A percentile compares a stretch with the other conserved stretches of the same genome.
phyloP scores from a whole-genome alignment of 352 stramenopile species.

The Bremia lactucae region DNA sequence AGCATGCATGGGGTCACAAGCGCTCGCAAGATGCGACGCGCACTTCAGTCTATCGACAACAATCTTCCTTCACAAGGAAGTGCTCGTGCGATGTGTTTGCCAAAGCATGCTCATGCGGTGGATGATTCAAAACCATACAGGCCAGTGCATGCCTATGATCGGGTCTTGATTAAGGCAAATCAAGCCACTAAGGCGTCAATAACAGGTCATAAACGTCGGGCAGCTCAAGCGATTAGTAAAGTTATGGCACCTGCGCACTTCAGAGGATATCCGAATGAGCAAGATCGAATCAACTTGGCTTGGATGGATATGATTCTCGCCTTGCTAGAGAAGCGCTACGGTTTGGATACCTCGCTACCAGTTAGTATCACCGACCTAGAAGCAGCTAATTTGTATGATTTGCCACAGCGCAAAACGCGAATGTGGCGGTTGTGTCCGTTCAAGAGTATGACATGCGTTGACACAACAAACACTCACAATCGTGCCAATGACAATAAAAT shows the following conservation, averaged over 20 bases:
- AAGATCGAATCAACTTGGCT: slow-evolving; percentile 52
- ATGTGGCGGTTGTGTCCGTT: too few relatives aligned
- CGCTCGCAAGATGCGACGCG: slow-evolving; percentile 7
- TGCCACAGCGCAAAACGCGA: slow-evolving; percentile 18
- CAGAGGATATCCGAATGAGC: neutral
- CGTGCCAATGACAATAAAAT: slow-evolving; percentile 1
- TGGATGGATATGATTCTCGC: slow-evolving; percentile 81
- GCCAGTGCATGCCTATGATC: neutral
- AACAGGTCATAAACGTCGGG: slow-evolving; percentile 5
- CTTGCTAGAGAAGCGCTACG: slow-evolving; percentile 59
- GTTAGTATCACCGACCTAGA: slow-evolving; percentile 36
- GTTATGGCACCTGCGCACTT: neutral
- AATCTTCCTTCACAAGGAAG: slow-evolving; percentile 8
- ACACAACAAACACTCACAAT: slow-evolving; percentile 3
- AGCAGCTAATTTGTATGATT: slow-evolving; percentile 25
- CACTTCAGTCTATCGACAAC: slow-evolving; percentile 24
- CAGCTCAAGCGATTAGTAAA: neutral
- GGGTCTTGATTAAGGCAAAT: neutral
- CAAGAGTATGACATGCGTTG: slow-evolving; percentile 11
- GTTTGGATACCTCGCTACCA: slow-evolving; percentile 14
- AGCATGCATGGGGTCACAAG: neutral
- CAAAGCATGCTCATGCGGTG: too few relatives aligned
- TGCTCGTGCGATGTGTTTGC: too few relatives aligned
- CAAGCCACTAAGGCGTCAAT: neutral
- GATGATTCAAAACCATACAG: slow-evolving; percentile 5